Percentiles rank a stretch among this genome's conserved stretches.
Conservation (phyloP, 495 filamentous ascomycete species). For the Stereocaulon alpinum region DNA sequence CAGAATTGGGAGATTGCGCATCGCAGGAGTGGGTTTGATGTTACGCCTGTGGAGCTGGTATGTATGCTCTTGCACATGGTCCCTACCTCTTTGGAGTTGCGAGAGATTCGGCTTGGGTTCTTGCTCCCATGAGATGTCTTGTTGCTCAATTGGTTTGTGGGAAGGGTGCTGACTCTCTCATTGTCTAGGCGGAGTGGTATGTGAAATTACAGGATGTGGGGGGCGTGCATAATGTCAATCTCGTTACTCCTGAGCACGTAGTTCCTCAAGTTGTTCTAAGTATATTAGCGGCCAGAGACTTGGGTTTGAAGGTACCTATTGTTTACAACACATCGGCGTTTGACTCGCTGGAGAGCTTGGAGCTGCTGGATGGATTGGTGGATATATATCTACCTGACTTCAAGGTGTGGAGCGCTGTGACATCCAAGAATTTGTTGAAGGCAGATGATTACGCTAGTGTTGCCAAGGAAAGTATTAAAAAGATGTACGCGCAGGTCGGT, state of each 20-base stretch:
- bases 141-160: too few species aligned
- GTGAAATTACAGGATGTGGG: constrained; percentile 65
- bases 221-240: constrained; percentile 68
- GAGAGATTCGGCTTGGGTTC: too few species aligned
- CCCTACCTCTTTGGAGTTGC: too few species aligned
- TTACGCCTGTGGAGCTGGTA: constrained; percentile 64
- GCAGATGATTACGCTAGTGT: constrained; percentile 57
- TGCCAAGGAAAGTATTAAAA: constrained; percentile 59
- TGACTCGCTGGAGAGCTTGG: constrained; percentile 55
- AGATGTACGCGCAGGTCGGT: constrained; percentile 67
- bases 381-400: constrained; percentile 75
- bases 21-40: constrained; percentile 57
- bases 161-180: too few species aligned
- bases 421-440: constrained; percentile 60
- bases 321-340: constrained; percentile 72
- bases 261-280: constrained; percentile 65
- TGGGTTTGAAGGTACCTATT: constrained; percentile 57
- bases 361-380: constrained; percentile 60
- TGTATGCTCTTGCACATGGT: too few species aligned
- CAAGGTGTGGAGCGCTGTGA: constrained; percentile 57
- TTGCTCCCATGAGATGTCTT: too few species aligned
- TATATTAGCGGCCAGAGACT: constrained; percentile 55
- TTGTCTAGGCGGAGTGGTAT: constrained; percentile 47
- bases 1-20: constrained; percentile 77
- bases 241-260: constrained; percentile 67